Conservation (phyloP, 2,329 filamentous ascomycete genomes). For the Claviceps cyperi region DNA sequence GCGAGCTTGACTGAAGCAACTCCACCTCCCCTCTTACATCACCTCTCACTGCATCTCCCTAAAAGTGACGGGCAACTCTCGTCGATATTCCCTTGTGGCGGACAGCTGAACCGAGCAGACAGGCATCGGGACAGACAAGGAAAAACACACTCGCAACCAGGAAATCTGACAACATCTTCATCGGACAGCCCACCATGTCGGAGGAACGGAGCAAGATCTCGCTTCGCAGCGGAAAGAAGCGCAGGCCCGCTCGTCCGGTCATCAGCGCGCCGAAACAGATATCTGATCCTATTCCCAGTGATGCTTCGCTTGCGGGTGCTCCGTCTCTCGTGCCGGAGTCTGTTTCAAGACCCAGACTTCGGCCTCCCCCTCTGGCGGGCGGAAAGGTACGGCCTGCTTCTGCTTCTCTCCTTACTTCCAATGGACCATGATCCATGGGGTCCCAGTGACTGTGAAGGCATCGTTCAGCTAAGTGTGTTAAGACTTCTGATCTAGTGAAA, state of each 20-base stretch:
- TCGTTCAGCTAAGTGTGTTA: constrained; percentile 12
- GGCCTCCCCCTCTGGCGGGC: constrained; percentile 35
- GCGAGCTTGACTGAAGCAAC: not conserved
- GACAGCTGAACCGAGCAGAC: not conserved
- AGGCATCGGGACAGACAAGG: not conserved
- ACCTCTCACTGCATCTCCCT: not conserved
- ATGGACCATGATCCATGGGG: not conserved
- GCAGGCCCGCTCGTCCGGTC: constrained; percentile 31
- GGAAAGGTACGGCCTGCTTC: constrained; percentile 32
- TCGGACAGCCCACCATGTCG: constrained; percentile 31
- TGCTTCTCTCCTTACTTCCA: constrained; percentile 1
- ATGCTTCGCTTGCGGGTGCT: constrained; percentile 23
- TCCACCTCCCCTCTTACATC: not conserved
- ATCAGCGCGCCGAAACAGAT: constrained; percentile 52
- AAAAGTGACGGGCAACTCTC: not conserved
- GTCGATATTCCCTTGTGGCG: not conserved
- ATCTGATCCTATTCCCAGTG: constrained; percentile 42
- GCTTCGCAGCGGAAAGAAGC: constrained; percentile 44
- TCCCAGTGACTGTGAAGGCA: not conserved
- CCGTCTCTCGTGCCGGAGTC: constrained; percentile 11
- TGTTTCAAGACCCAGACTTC: constrained; percentile 25
- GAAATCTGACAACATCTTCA: not conserved
- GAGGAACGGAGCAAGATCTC: constrained; percentile 49
- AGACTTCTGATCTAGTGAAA: constrained; percentile 78
- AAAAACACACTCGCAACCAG: no score